Conservation (phyloP, 225 moss, liverwort and hornwort species). For the Straminergon stramineum region DNA sequence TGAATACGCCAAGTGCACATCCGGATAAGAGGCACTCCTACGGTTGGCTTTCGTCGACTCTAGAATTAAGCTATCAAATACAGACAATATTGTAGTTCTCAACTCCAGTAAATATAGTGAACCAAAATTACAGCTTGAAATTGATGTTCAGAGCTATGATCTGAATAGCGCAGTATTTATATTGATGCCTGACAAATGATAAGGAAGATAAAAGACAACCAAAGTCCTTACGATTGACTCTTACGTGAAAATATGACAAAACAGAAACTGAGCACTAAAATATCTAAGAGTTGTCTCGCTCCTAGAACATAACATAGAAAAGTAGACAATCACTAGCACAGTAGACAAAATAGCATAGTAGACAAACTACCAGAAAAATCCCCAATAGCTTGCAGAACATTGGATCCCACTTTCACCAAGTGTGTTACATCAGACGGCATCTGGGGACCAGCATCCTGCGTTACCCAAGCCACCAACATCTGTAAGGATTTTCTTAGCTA, state of each 20-base stretch:
- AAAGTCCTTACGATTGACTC: background rate
- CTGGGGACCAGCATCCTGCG: conserved; percentile 83
- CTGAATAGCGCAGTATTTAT: background rate
- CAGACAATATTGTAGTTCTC: background rate
- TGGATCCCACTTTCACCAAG: conserved; percentile 67
- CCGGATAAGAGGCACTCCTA: background rate
- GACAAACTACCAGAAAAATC: conserved; percentile 55
- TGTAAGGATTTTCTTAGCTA: background rate
- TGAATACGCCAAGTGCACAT: background rate
- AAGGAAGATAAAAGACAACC: background rate
- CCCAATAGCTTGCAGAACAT: conserved; percentile 76
- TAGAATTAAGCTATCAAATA: background rate
- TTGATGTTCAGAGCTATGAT: background rate
- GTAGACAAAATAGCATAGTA: background rate
- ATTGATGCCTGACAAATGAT: background rate
- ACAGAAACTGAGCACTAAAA: background rate
- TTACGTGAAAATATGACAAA: background rate
- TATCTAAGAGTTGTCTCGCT: background rate
- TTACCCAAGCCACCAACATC: background rate
- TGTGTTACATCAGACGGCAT: conserved; percentile 77
- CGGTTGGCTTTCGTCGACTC: background rate
- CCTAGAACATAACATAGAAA: background rate
- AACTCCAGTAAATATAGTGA: background rate
- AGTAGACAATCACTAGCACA: background rate
- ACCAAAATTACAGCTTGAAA: background rate